A percentile compares a stretch with the other conserved stretches of the same genome.
Evolutionary conservation across 2,329 filamentous ascomycete species (phyloP).

Genomic region (Talaromyces sp.): DNA sequence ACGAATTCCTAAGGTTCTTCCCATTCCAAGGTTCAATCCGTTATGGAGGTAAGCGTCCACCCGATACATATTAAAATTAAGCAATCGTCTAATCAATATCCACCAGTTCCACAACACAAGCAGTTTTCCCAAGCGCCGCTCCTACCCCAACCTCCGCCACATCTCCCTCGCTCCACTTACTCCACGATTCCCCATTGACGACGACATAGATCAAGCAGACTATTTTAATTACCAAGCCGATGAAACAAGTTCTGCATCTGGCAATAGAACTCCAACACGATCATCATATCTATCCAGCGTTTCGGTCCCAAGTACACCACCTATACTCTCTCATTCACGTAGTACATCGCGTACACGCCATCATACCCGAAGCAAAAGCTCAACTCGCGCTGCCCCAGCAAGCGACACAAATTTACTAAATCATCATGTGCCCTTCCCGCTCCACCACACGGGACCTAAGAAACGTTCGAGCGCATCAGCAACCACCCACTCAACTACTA

Average conservation of each 20-base stretch:
- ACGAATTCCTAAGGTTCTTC: conserved; percentile 2
- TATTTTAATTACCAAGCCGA: conserved; percentile 32
- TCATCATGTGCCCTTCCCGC: conserved; percentile 29
- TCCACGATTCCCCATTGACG: conserved; percentile 56
- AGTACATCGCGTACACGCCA: conserved; percentile 41
- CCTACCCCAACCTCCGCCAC: conserved; percentile 61
- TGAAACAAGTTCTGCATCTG: conserved; percentile 27
- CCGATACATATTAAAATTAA: not conserved
- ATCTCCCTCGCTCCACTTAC: conserved; percentile 64
- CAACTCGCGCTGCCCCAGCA: conserved; percentile 29
- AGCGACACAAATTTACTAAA: conserved; percentile 42
- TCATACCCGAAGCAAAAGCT: conserved; percentile 36
- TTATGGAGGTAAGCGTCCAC: conserved; percentile 28
- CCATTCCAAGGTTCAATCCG: not conserved
- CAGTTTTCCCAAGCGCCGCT: conserved; percentile 52
- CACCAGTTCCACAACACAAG: conserved; percentile 29
- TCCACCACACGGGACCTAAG: conserved; percentile 13
- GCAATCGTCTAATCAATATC: not conserved
- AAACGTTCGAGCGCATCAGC: conserved; percentile 2
- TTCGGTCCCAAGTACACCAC: conserved; percentile 47
- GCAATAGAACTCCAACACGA: conserved; percentile 34
- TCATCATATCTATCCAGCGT: conserved; percentile 46
- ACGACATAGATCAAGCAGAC: conserved; percentile 41
- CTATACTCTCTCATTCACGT: conserved; percentile 47
- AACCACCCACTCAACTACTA: conserved; percentile 4